Evolutionary conservation across 257 asterid genomes (phyloP).

Genomic region (Solanum tarapatanum): DNA sequence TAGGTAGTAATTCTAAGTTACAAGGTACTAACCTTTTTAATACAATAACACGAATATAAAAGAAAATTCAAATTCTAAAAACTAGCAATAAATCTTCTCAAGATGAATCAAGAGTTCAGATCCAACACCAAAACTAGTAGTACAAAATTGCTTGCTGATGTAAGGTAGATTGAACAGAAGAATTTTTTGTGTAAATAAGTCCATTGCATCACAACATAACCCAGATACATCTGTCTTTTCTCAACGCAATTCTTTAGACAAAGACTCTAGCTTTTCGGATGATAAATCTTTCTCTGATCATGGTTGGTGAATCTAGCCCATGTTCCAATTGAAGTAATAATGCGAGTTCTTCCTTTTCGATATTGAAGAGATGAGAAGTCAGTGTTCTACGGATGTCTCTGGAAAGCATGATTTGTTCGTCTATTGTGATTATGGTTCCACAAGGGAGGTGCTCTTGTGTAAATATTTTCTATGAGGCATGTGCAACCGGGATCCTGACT

Average conservation of each 20-base stretch:
- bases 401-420: slow-evolving; percentile 12
- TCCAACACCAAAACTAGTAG: not conserved
- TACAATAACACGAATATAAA: not conserved
- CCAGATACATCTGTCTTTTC: not conserved
- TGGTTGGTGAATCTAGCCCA: too few relatives aligned
- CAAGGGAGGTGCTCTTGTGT: slow-evolving; percentile 39
- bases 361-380: slow-evolving; percentile 43
- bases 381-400: not conserved
- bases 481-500: slow-evolving; percentile 37
- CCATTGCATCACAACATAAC: not conserved
- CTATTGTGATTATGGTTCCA: not conserved
- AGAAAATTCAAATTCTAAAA: not conserved
- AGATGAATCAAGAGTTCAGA: not conserved
- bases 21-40: too few relatives aligned
- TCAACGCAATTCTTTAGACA: not conserved
- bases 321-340: not conserved
- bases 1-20: too few relatives aligned
- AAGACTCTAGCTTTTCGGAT: too few relatives aligned
- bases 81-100: not conserved
- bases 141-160: not conserved
- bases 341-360: not conserved
- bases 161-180: not conserved
- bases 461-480: slow-evolving; percentile 48
- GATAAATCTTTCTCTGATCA: not conserved
- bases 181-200: not conserved